These are phyloP conservation scores for Thalassiosira ordinaria DNA, from an alignment of 352 stramenopile genomes.

Conservation along the genomic window DNA sequence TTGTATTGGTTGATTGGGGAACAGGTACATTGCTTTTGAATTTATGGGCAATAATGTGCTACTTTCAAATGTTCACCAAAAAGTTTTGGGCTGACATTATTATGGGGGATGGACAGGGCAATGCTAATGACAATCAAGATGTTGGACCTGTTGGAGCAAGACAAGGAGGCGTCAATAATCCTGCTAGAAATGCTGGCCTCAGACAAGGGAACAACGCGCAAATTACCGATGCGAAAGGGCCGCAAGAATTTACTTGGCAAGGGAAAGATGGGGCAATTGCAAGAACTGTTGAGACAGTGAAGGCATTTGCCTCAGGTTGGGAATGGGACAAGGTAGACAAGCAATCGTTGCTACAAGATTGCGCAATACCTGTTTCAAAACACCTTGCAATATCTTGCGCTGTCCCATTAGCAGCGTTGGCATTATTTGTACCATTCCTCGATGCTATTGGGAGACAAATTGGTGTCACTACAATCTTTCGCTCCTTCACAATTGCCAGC, in stretches of 20 bases:
- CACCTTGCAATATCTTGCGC: slow-evolving; percentile 38
- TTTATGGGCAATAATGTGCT: slow-evolving; percentile 69
- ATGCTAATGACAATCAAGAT: slow-evolving; percentile 40
- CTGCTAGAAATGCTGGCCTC: slow-evolving; percentile 20
- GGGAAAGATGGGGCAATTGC: slow-evolving; percentile 65
- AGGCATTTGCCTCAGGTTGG: slow-evolving; percentile 52
- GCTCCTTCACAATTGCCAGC: slow-evolving; percentile 32
- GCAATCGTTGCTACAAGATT: slow-evolving; percentile 66
- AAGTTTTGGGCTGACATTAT: slow-evolving; percentile 71
- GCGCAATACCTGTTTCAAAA: slow-evolving; percentile 57
- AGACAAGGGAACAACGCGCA: slow-evolving; percentile 12
- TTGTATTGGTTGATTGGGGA: slow-evolving; percentile 47
- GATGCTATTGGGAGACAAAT: slow-evolving; percentile 2
- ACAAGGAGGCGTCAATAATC: slow-evolving; percentile 31
- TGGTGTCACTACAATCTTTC: slow-evolving; percentile 32
- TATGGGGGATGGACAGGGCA: slow-evolving; percentile 53
- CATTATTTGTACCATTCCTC: slow-evolving; percentile 37
- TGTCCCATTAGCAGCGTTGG: slow-evolving; percentile 26
- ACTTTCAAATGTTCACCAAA: slow-evolving; percentile 67
- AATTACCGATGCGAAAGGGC: not conserved
- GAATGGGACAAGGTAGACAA: slow-evolving; percentile 79
- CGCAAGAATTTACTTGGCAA: slow-evolving; percentile 63
- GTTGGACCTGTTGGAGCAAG: slow-evolving; percentile 28
- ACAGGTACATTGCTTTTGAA: slow-evolving; percentile 70
- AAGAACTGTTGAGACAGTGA: slow-evolving; percentile 60